Evolutionary conservation across 257 asterid species (phyloP).

Genomic region (Nicotiana otophora): DNA sequence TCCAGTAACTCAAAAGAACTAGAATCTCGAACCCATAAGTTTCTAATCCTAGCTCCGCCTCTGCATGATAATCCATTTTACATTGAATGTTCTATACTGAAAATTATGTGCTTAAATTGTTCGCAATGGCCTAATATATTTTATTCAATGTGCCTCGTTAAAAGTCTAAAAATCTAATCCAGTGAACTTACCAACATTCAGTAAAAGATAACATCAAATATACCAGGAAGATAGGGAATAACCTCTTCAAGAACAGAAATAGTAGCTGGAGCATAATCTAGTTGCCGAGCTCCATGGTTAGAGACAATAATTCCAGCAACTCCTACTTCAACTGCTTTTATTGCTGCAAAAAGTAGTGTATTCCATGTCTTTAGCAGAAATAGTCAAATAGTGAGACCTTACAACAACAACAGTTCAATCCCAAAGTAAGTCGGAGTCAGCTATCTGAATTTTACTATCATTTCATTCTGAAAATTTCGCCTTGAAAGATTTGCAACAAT

Average conservation of each 20-base stretch:
- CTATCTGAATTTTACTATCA: not conserved
- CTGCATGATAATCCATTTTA: not conserved
- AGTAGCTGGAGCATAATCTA: conserved; percentile 54
- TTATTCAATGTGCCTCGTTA: not conserved
- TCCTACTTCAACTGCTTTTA: conserved; percentile 53
- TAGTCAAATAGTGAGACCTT: not conserved
- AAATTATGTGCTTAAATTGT: not conserved
- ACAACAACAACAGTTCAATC: not conserved
- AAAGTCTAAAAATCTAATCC: not conserved
- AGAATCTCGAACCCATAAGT: no score
- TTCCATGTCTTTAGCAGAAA: not conserved
- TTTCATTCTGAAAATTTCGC: not conserved
- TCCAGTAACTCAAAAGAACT: no score
- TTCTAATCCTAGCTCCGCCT: no score
- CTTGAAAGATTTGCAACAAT: not conserved
- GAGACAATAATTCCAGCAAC: conserved; percentile 55
- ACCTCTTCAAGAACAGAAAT: conserved; percentile 66
- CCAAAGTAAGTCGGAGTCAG: not conserved
- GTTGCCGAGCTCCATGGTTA: conserved; percentile 70
- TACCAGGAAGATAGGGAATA: not conserved
- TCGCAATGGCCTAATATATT: not conserved
- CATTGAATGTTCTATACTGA: not conserved
- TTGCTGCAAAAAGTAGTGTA: conserved; percentile 31
- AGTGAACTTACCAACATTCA: not conserved
- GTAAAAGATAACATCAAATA: not conserved